Evolutionary conservation across 352 stramenopile genomes (phyloP), one percentile per base, ranked within the genome.

Genomic region (Poterioochromonas sp.): DNA sequence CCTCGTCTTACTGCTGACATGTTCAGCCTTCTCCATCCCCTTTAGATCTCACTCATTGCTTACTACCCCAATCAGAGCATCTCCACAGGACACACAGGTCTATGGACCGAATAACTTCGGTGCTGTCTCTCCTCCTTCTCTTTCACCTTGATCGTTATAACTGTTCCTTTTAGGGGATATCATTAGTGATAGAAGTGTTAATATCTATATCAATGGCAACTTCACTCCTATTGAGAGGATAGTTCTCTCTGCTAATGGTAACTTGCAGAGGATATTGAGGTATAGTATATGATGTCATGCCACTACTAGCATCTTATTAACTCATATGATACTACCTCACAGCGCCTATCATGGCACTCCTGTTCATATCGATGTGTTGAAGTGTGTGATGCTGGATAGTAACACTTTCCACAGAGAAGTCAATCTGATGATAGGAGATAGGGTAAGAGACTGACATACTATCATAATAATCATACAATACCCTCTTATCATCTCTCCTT

Each of bases 261-360:
- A 84, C 43, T 68, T 84, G 39, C 79, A 83, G 40, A 62, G 81
- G 0, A n/a, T 84, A 29, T 76, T 84, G 41, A 84, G 81, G 81
- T 84, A 12, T 37, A 51, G 53, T n/a, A n/a, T 8, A 39, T 18
- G 39, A 5, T 78, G 1, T 81, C 29, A 22, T 47, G 51, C 39
- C 20, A 49, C 18, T 26, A 18, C n/a, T n/a, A n/a, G n/a, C n/a
- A n/a, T n/a, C n/a, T n/a, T n/a, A n/a, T n/a, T n/a, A n/a, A n/a
- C n/a, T n/a, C n/a, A n/a, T n/a, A n/a, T n/a, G n/a, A n/a, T n/a
- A n/a, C n/a, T n/a, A n/a, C n/a, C n/a, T n/a, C n/a, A n/a, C 44
- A 84, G 81, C 37, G 83, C 81, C 2, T 84, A 84, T 73, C 84
- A 83, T 76, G 76, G 83, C 60, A 64, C 81, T 15, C 65, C 80